Evolutionary conservation across 2,329 filamentous ascomycete species (phyloP), one percentile per base, ranked within the genome.

Genomic region (Dichotomopilus funicola): DNA sequence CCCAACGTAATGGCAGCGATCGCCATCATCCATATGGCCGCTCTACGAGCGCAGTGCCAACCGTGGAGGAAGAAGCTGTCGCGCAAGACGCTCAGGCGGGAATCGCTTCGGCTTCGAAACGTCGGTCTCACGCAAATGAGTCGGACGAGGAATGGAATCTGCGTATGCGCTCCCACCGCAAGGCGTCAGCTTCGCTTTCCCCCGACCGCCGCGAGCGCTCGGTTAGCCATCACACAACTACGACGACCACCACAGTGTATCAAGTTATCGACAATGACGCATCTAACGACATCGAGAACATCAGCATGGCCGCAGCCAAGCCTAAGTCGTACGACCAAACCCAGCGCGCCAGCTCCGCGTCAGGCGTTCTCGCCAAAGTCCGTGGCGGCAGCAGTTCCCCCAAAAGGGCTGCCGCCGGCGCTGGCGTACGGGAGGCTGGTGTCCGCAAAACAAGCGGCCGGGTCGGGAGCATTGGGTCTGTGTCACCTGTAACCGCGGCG

Each of bases 91-190:
- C 53, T 11, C 79, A 85, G 56, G 80, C 80, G 0, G 86, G 89
- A 67, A 70, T 82, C 55, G 73, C 84, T 50, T 75, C 78, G 43
- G 73, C 84, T 50, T 75, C 78, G 43, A 78, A 81, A 45, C 78
- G 87, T 63, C 83, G 82, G 37, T 85, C 82, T 11, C 78, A 79
- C 13, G 80, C 78, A 44, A 75, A 75, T 47, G 88, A 94, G 67
- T 88, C 86, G 19, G 91, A 96, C 58, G 89, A 95, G 66, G 90
- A 96, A 68, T 81, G 83, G 64, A 87, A 91, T 66, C 73, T 95
- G 46, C 86, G 90, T 49, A 83, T 89, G 78, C 81, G 81, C 61
- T 81, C 82, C 56, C 82, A 77, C 65, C 86, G 79, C 64, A 88
- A 85, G 73, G 75, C 53, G 41, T 87, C 80, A 19, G 81, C 80